Percentiles rank a stretch among this genome's conserved stretches.
Conservation (phyloP, 2,329 filamentous ascomycete genomes). For the Claviceps lovelessii region DNA sequence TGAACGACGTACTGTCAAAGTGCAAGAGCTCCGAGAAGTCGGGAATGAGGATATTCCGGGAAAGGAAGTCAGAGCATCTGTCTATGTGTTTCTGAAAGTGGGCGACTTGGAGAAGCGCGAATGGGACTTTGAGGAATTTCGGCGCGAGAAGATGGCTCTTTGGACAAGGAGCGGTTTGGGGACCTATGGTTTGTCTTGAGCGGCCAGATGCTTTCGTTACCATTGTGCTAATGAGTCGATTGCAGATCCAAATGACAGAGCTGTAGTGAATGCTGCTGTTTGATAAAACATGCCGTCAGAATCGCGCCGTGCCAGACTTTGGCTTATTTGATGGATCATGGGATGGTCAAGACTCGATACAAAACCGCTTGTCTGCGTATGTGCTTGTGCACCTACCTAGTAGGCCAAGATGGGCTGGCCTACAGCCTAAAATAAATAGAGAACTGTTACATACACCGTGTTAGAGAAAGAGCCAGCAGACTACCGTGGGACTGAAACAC, state of each 20-base stretch:
- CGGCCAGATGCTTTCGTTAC: too few species aligned
- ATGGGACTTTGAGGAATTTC: slow-evolving; percentile 83
- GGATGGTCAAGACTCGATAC: background rate
- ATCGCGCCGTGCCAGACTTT: background rate
- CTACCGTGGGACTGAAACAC: background rate
- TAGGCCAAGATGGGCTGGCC: background rate
- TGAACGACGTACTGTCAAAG: slow-evolving; percentile 35
- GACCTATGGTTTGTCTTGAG: slow-evolving; percentile 25
- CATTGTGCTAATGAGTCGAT: background rate
- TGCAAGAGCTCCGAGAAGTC: slow-evolving; percentile 35
- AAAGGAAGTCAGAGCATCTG: slow-evolving; percentile 38
- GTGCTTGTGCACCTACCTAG: background rate
- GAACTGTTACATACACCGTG: background rate
- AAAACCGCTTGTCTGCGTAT: background rate
- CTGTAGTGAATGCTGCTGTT: background rate
- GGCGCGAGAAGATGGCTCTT: slow-evolving; percentile 49
- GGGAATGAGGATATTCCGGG: slow-evolving; percentile 24
- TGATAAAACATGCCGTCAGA: background rate
- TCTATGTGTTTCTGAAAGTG: slow-evolving; percentile 48
- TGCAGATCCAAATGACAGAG: slow-evolving; percentile 12
- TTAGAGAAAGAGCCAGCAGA: background rate
- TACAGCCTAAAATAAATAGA: background rate
- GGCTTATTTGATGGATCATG: background rate
- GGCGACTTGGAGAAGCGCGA: slow-evolving; percentile 51
- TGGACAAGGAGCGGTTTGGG: slow-evolving; percentile 38